Conservation (phyloP, 2,329 filamentous ascomycete genomes). For the Coniochaeta sp. region DNA sequence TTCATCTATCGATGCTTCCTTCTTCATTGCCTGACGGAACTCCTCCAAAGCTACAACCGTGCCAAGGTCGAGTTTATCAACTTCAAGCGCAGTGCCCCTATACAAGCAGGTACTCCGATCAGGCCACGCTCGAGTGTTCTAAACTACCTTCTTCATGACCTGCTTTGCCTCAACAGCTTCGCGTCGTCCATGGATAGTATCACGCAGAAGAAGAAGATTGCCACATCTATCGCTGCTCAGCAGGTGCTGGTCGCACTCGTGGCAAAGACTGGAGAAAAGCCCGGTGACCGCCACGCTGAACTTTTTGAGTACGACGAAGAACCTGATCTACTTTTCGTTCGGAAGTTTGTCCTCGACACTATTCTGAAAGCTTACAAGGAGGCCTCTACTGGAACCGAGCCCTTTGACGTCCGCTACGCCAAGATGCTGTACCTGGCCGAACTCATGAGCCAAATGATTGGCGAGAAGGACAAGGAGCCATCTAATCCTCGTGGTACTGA, state of each 20-base stretch:
- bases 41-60: slow-evolving; percentile 85
- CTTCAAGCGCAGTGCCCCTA: slow-evolving; percentile 86
- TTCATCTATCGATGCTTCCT: slow-evolving; percentile 96
- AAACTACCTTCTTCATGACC: slow-evolving; percentile 83
- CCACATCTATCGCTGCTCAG: slow-evolving; percentile 80
- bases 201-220: slow-evolving; percentile 72
- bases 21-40: slow-evolving; percentile 82
- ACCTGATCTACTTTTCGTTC: slow-evolving; percentile 79
- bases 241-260: slow-evolving; percentile 81
- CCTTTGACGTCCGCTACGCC: slow-evolving; percentile 78
- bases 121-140: slow-evolving; percentile 89
- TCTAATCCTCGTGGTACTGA: slow-evolving; percentile 25
- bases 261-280: slow-evolving; percentile 75
- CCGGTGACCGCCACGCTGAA: slow-evolving; percentile 47
- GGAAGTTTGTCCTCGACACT: slow-evolving; percentile 91
- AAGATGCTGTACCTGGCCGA: slow-evolving; percentile 82
- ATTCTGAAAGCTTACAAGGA: slow-evolving; percentile 88
- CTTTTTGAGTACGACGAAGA: slow-evolving; percentile 67
- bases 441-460: slow-evolving; percentile 87
- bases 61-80: slow-evolving; percentile 99
- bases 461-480: slow-evolving; percentile 62
- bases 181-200: slow-evolving; percentile 66
- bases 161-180: slow-evolving; percentile 57
- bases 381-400: slow-evolving; percentile 68
- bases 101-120: slow-evolving; percentile 78